Evolutionary conservation across 768 basidiomycete genomes (phyloP), one percentile per base, ranked within the genome.

Genomic region (Xanthoconium stramineum): DNA sequence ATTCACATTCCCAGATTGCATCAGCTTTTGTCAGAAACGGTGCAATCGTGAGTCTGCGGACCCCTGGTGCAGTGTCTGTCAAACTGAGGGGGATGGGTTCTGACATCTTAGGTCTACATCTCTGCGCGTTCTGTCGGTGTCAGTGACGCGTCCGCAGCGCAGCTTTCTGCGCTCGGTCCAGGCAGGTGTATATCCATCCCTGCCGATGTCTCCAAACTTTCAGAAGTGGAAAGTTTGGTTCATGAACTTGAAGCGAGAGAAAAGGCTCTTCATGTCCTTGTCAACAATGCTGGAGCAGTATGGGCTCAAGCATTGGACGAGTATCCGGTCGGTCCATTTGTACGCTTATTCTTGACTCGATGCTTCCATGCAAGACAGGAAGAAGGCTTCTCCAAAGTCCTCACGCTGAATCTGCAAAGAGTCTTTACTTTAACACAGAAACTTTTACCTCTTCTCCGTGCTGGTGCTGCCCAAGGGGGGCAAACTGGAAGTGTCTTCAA

Each of bases 391-490:
- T 77, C 78, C 11, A 86, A 86, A 65, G 75, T 88, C 45, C 63
- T 88, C 53, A 83, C 76, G 7, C 67, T 87, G 43, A 86, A 87
- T 68, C 63, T 86, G 19, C 83, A 84, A 61, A 75, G 83, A 6
- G 83, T 84, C 9, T 87, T 86, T 65, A 84, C 81, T 1, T 65
- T 87, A 32, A 84, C 81, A 9, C 86, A 87, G 64, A 80, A 80
- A 62, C 70, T 82, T 14, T 66, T 85, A 1, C 85, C 85, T 9
- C 71, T 88, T 14, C 73, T 87, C 11, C 76, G 78, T 2, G 76
- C 75, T 17, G 80, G 74, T 19, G 78, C 75, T 3, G 66, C 68
- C 54, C 68, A 72, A 50, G 73, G 75, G 33, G 79, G 80, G 28
- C 59, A 64, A 62, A 63, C 68, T 14, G 75, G 70, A 13, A 52